Evolutionary conservation across 2,329 filamentous ascomycete species (phyloP).

Genomic region (Ceratocystis eucalypticola): DNA sequence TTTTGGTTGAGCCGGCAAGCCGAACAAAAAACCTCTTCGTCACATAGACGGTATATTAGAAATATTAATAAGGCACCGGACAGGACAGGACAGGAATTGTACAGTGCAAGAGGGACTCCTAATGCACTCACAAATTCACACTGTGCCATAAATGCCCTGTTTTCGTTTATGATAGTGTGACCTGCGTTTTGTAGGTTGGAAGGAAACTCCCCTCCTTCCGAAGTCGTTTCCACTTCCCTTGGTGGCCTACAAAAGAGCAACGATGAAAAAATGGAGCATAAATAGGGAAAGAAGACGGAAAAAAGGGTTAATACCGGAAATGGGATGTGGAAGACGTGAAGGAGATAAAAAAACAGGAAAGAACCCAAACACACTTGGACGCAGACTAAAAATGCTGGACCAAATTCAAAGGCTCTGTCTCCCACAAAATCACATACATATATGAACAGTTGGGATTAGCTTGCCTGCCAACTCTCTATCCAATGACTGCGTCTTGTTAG

Average conservation of each 20-base stretch:
- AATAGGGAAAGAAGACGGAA: background rate
- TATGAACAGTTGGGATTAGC: no score
- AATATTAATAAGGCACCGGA: no score
- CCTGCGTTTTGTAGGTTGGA: background rate
- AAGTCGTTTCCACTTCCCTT: background rate
- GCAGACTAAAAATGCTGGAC: no score
- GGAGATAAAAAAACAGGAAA: background rate
- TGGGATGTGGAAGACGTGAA: no score
- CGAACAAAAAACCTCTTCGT: background rate
- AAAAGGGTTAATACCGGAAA: background rate
- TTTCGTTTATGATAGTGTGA: background rate
- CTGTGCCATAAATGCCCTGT: background rate
- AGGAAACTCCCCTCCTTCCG: background rate
- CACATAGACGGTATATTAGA: background rate
- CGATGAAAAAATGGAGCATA: background rate
- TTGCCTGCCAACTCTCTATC: no score
- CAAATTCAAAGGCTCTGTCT: no score
- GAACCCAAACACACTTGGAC: background rate
- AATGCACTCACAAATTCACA: background rate
- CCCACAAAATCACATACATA: no score
- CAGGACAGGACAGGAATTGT: no score
- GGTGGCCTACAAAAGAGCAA: background rate
- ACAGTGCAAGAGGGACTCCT: background rate
- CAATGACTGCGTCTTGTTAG: no score
- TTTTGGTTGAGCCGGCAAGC: background rate